These are phyloP conservation scores for Vitis hybrid DNA, from an alignment of 177 flowering plant species.

Conservation along the genomic window DNA sequence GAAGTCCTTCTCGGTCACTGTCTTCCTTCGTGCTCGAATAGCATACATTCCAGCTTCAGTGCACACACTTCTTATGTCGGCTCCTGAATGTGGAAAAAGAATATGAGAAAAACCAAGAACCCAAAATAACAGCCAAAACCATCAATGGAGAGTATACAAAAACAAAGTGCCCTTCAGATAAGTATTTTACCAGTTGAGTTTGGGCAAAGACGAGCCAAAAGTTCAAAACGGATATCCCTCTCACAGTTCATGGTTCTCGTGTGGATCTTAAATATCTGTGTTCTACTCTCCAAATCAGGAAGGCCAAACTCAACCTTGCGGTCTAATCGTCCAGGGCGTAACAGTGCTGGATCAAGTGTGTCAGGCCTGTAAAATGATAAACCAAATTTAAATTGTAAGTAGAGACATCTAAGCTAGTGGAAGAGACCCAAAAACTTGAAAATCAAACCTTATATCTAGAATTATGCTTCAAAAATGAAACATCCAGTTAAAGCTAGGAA, in stretches of 20 bases:
- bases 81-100: conserved; percentile 46
- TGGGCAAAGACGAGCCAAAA: conserved; percentile 93
- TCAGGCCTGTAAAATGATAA: conserved; percentile 69
- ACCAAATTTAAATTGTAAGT: neutral
- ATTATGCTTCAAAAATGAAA: neutral
- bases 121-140: too few relatives aligned
- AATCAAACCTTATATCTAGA: neutral
- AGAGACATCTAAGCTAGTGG: neutral
- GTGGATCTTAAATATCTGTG: conserved; percentile 96
- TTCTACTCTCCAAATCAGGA: conserved; percentile 94
- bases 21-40: conserved; percentile 88
- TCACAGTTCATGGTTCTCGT: conserved; percentile 98
- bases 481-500: too few relatives aligned
- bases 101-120: neutral
- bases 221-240: conserved; percentile 92
- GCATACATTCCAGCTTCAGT: conserved; percentile 98
- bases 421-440: neutral
- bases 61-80: conserved; percentile 95
- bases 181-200: conserved; percentile 80
- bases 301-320: conserved; percentile 97
- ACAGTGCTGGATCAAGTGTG: conserved; percentile 89
- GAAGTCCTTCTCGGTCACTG: conserved; percentile 94
- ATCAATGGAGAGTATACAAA: too few relatives aligned
- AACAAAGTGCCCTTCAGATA: too few relatives aligned
- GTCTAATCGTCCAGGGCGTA: conserved; percentile 94